Base-by-base conservation (phyloP, 495 filamentous ascomycete species). In the Oleoguttula mirabilis region DNA sequence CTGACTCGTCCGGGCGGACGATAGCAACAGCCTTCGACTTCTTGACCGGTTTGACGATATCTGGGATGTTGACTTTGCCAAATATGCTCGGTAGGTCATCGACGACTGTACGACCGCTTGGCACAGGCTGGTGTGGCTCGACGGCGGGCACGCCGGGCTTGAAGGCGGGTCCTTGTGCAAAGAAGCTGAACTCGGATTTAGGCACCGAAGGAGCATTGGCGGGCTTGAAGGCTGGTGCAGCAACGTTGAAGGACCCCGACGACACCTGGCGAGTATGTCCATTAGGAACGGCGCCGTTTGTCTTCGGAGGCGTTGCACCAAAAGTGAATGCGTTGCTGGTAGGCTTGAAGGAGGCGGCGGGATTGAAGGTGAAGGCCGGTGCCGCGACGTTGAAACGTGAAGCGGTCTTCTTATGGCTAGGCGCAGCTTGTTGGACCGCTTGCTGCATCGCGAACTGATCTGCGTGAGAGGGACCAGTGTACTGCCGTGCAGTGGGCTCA, bases 341-440 rank as follows among this genome's bases (percentile, higher is more conserved):
- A 1, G 84, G 72, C 27, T 66, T 68, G 57, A 82, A 82, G 1
- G 72, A 59, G 39, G 61, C 76, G 14, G 62, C 65, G 3, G 84
- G 83, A 43, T 90, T 78, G 57, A 82, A 81, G 49, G 77, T 84
- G 60, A 95, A 95, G 52, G 88, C 85, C 36, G 82, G 80, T 0
- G 90, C 88, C 41, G 76, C 77, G 28, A 87, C 84, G 48, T 98
- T 95, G 34, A 94, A 66, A 43, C 76, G 84, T 0, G 84, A 87
- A 15, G 11, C 21, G 20, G 8, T 33, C 21, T 40, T 47, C 73
- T 65, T 2, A 81, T 86, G 21, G 75, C 45, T 16, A 62, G 56
- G 23, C 3, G 28, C 14, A 10, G 21, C n/a, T 14, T 44, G 14
- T 19, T 45, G 30, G 22, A 23, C 17, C 1, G 21, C 3, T 8